phyloP scores from a whole-genome alignment of 371 early-diverging fungal species.

The Apophysomyces variabilis region DNA sequence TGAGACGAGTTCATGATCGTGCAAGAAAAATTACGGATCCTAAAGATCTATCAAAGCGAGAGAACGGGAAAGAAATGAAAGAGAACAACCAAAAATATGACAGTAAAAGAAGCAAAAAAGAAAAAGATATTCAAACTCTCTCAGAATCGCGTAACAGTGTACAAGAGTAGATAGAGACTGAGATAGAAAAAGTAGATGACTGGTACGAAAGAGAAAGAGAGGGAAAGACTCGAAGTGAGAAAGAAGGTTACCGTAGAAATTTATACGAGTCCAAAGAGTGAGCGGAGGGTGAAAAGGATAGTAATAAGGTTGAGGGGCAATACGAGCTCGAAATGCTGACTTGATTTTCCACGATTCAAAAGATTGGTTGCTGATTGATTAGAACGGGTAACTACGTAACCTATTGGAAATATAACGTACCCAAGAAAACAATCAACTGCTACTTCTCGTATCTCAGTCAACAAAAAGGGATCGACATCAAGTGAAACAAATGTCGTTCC shows the following conservation, averaged over 20 bases:
- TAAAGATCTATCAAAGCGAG: constrained; percentile 16
- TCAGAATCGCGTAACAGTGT: background rate
- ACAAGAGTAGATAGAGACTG: background rate
- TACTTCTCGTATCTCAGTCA: constrained; percentile 1
- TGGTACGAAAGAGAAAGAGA: constrained; percentile 16
- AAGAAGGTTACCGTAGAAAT: constrained; percentile 10
- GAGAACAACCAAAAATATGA: constrained; percentile 1
- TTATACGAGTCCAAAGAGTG: constrained; percentile 12
- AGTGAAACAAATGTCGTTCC: constrained; percentile 11
- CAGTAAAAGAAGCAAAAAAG: constrained; percentile 7
- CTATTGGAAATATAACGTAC: background rate
- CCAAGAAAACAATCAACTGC: background rate
- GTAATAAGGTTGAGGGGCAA: background rate
- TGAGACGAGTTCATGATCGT: constrained; percentile 41
- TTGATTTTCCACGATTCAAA: background rate
- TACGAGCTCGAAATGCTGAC: background rate
- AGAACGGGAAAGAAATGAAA: constrained; percentile 7
- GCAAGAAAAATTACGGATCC: constrained; percentile 14
- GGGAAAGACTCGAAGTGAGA: constrained; percentile 13
- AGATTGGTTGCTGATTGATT: background rate
- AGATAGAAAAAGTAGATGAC: constrained; percentile 1
- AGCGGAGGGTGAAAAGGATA: background rate
- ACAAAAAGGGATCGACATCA: constrained; percentile 7
- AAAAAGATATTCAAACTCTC: constrained; percentile 5
- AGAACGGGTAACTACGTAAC: constrained; percentile 4